Evolutionary conservation across 2,329 filamentous ascomycete species (phyloP), one percentile per base, ranked within the genome.

Genomic region (Arthrocladium fulminans): DNA sequence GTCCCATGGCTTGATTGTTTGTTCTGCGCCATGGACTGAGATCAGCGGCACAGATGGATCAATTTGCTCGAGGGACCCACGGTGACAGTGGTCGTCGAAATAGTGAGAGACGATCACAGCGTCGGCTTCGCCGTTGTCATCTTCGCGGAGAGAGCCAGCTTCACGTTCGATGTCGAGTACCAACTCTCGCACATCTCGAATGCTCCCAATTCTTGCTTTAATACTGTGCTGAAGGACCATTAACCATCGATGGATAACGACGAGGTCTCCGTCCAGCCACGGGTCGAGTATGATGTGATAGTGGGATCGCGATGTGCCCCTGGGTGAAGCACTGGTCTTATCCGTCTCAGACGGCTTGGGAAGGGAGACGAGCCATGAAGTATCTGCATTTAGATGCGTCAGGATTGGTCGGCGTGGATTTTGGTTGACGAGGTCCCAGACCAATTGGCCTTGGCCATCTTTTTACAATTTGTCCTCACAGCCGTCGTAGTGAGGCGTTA

Each of bases 351-450:
- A 8, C 4, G 46, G 46, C 13, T 37, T 35, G 3, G 46, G 46
- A 30, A 48, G 42, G 20, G 37, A 48, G 13, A 48, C 3, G 13
- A 48, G 46, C 46, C 46, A 48, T 7, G 37, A 42, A n/a, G 25
- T 48, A 29, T 48, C 46, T 5, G 22, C 46, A 35, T 48, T 48
- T n/a, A 48, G 46, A 17, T 38, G 40, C 8, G 37, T 48, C 1
- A 48, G 10, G 23, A 48, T 48, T 19, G 46, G 46, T 8, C 46
- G 46, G 15, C n/a, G 4, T 6, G 45, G 45, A 7, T 13, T 29
- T 13, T 29, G 13, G 27, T 13, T 29, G 13, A 29, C 27, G n/a
- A 7, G 27, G 27, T 13, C 27, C 27, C 7, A 29, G 27, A 29
- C 13, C 27, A 13, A 29, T 13, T 7, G 27, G 7, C 13, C 27